Evolutionary conservation across 345 rosid genomes (phyloP).

Genomic region (Bruguiera parviflora): DNA sequence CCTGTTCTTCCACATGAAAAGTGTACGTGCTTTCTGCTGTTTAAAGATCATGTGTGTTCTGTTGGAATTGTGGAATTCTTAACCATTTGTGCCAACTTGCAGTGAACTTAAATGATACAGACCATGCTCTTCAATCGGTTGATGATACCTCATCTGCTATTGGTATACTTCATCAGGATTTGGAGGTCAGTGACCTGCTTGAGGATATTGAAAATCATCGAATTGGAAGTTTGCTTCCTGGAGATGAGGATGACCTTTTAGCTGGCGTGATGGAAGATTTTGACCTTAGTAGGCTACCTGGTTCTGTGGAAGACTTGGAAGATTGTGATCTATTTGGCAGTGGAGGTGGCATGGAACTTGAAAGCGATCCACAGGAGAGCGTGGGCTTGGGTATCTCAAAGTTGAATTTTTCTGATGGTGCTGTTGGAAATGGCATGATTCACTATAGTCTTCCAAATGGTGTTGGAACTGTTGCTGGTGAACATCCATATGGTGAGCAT

Average conservation of each 20-base stretch:
- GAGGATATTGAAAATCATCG: conserved; percentile 40
- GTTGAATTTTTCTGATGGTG: conserved; percentile 43
- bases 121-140: conserved; percentile 26
- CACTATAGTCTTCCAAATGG: conserved; percentile 50
- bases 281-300: conserved; percentile 53
- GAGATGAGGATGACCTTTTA: conserved; percentile 64
- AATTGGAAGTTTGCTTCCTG: conserved; percentile 52
- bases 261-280: conserved; percentile 69
- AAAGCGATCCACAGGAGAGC: conserved; percentile 45
- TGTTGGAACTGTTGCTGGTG: conserved; percentile 62
- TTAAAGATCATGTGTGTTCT: not conserved
- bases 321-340: conserved; percentile 69
- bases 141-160: conserved; percentile 37
- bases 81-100: conserved; percentile 23
- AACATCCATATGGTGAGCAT: conserved; percentile 78
- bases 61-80: conserved; percentile 16
- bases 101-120: conserved; percentile 47
- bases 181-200: conserved; percentile 27
- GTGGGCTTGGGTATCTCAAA: conserved; percentile 42
- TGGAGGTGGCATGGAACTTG: conserved; percentile 77
- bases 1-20: conserved; percentile 63
- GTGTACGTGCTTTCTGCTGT: conserved; percentile 33
- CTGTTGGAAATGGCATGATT: conserved; percentile 40
- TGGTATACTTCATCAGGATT: conserved; percentile 24
- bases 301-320: conserved; percentile 57